These are phyloP conservation scores for Lentinula raphanica DNA, from an alignment of 768 basidiomycete genomes.

Conservation along the genomic window DNA sequence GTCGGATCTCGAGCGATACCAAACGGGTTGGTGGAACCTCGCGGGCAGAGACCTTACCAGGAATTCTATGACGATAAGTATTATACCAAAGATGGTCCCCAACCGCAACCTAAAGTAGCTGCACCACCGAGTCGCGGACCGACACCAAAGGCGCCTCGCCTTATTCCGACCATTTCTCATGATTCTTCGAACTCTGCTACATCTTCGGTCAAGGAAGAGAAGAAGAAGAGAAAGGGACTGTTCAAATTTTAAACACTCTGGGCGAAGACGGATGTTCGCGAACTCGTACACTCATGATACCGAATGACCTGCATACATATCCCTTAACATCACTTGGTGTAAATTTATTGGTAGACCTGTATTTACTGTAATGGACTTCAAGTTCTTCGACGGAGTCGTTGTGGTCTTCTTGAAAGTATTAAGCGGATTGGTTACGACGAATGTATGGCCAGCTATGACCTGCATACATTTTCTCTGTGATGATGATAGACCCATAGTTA, in stretches of 20 bases:
- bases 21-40: slow-evolving; percentile 56
- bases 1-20: slow-evolving; percentile 70
- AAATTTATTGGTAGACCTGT: not conserved
- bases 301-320: not conserved
- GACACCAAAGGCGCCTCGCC: slow-evolving; percentile 30
- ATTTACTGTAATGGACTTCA: not conserved
- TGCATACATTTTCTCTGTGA: too few relatives aligned
- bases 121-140: slow-evolving; percentile 15
- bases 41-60: slow-evolving; percentile 53
- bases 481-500: too few relatives aligned
- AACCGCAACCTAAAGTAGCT: slow-evolving; percentile 25
- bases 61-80: slow-evolving; percentile 79
- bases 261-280: not conserved
- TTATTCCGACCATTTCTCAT: slow-evolving; percentile 54
- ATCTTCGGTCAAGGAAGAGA: slow-evolving; percentile 40
- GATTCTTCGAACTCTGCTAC: slow-evolving; percentile 36
- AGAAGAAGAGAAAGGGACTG: slow-evolving; percentile 73
- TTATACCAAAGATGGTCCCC: slow-evolving; percentile 58
- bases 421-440: too few relatives aligned
- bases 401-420: too few relatives aligned
- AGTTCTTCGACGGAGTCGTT: too few relatives aligned
- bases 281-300: not conserved
- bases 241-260: slow-evolving; percentile 50
- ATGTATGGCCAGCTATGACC: too few relatives aligned
- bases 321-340: not conserved